A percentile compares a stretch with the other conserved stretches of the same genome.
Evolutionary conservation across 2,329 filamentous ascomycete genomes (phyloP).

Genomic region (Berkeleyomyces basicola): DNA sequence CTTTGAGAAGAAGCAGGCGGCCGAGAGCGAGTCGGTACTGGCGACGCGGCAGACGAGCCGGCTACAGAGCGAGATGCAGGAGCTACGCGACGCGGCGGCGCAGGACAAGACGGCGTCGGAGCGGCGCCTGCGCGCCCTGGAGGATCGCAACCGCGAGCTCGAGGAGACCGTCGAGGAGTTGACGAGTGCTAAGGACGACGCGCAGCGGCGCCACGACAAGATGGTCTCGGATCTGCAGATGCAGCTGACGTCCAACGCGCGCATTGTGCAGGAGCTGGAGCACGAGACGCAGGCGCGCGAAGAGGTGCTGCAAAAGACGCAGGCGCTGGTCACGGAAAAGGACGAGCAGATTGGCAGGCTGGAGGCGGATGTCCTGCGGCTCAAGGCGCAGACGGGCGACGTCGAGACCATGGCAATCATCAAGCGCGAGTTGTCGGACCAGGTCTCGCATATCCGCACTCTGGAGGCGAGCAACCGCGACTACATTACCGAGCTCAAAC

Average conservation of each 20-base stretch:
- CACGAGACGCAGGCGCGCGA: conserved; percentile 41
- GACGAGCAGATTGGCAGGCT: conserved; percentile 57
- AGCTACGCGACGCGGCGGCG: conserved; percentile 32
- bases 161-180: conserved; percentile 72
- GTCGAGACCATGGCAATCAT: conserved; percentile 72
- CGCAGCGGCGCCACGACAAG: conserved; percentile 43
- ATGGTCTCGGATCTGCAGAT: conserved; percentile 38
- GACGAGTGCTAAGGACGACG: conserved; percentile 46
- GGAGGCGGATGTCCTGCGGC: conserved; percentile 65
- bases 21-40: conserved; percentile 37
- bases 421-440: conserved; percentile 74
- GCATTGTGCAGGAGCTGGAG: conserved; percentile 39
- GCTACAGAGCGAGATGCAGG: conserved; percentile 34
- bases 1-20: conserved; percentile 48
- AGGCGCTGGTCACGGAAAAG: conserved; percentile 49
- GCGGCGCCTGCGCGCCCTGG: conserved; percentile 49
- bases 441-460: conserved; percentile 76
- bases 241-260: conserved; percentile 30
- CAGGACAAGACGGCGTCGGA: conserved; percentile 49
- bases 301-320: conserved; percentile 38
- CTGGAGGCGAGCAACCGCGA: conserved; percentile 70
- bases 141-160: conserved; percentile 56
- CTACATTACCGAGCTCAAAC: conserved; percentile 62
- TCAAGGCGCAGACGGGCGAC: conserved; percentile 79
- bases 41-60: conserved; percentile 33